Base-by-base conservation (phyloP, 2,329 filamentous ascomycete species). In the Coniochaeta sp. region DNA sequence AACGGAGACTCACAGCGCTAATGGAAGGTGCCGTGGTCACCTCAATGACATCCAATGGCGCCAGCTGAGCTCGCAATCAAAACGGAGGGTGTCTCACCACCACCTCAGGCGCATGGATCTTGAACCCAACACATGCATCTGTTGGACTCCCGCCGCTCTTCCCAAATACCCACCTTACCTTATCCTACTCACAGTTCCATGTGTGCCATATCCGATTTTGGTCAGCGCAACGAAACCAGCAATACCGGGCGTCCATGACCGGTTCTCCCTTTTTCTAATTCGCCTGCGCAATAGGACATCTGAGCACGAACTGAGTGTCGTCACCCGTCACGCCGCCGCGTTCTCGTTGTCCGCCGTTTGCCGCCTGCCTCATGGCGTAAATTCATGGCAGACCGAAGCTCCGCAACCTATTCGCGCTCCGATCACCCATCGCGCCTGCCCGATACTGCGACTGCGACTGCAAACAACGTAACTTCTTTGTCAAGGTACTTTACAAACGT, bases 361-460 rank as follows among this genome's bases (percentile, higher is more conserved):
- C 28, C 47, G 24, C 31, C 28, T 77, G 80, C 77, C 81, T 78
- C 74, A 86, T 86, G 83, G 83, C 83, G 83, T 86, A 85, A 52
- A 83, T 83, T 80, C 81, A 86, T 86, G 83, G 83, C 83, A 84
- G 82, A 85, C 81, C 82, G 79, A 84, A 85, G 75, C 70, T 70
- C 72, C 74, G 74, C 75, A 76, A 77, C 74, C 68, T 71, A 72
- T 31, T 34, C 56, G 76, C 77, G 77, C 74, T 76, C 76, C 72
- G 76, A 73, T 79, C 77, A 81, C 70, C 67, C 71, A 77, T 76
- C 76, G 79, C 80, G 76, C 77, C 78, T 79, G 74, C 77, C 77
- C 68, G 31, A 34, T 34, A 56, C 67, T 40, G 38, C 38, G 38
- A 40, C 38, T 40, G 38, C 38, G 9, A 73, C 67, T 31, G 47